A percentile compares a stretch with the other conserved stretches of the same genome.
Conservation (phyloP, 2,329 filamentous ascomycete genomes). For the Colletotrichum higginsianum region DNA sequence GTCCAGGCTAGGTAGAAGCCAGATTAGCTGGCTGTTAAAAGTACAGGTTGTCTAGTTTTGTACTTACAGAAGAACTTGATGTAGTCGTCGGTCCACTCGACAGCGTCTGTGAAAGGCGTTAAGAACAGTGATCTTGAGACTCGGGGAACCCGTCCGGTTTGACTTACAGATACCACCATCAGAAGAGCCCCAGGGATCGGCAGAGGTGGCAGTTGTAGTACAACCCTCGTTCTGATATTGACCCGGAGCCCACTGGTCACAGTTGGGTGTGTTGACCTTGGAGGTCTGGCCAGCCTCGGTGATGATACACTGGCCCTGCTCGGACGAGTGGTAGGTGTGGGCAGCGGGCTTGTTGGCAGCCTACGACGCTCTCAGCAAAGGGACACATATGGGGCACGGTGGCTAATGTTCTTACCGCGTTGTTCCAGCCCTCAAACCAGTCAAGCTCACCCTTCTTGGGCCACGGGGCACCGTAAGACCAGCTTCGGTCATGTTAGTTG, state of each 20-base stretch:
- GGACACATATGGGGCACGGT: conserved; percentile 40
- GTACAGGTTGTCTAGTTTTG: too few species aligned
- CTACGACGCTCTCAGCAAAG: conserved; percentile 60
- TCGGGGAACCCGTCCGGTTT: not conserved
- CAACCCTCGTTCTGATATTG: conserved; percentile 60
- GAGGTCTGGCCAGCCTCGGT: conserved; percentile 49
- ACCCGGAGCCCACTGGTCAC: conserved; percentile 53
- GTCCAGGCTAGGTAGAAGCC: conserved; percentile 49
- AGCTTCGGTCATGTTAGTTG: conserved; percentile 50
- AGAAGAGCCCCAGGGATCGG: conserved; percentile 55
- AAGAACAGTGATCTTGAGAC: not conserved
- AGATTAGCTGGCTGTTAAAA: conserved; percentile 1
- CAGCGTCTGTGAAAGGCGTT: conserved; percentile 56
- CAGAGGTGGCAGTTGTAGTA: conserved; percentile 53
- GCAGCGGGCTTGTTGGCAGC: conserved; percentile 69
- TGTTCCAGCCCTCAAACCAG: conserved; percentile 77
- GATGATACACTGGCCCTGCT: conserved; percentile 55
- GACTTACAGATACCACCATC: conserved; percentile 59
- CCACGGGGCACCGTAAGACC: conserved; percentile 69
- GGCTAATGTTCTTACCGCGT: conserved; percentile 49
- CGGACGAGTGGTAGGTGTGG: conserved; percentile 62
- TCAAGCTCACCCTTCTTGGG: conserved; percentile 76
- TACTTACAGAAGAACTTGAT: conserved; percentile 56
- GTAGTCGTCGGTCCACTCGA: conserved; percentile 58
- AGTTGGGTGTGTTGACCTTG: conserved; percentile 54